A percentile compares a stretch with the other conserved stretches of the same genome.
Evolutionary conservation across 306 rosid genomes (phyloP).

Genomic region (Corylus americana): DNA sequence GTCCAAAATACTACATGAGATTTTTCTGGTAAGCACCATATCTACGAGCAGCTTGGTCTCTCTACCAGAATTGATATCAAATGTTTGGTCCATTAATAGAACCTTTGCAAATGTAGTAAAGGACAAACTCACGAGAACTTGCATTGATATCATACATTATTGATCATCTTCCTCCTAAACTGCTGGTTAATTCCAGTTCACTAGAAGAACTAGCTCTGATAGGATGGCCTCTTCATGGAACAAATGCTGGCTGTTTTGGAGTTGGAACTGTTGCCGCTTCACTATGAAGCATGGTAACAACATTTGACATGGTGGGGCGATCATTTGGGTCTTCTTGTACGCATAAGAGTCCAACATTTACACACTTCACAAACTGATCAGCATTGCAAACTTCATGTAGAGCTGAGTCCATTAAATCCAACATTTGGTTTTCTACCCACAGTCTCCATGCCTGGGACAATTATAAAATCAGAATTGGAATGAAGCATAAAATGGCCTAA

Average conservation of each 20-base stretch:
- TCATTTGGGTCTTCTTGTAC: slow-evolving; percentile 57
- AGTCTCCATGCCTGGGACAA: slow-evolving; percentile 47
- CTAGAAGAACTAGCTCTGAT: slow-evolving; percentile 42
- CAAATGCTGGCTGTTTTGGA: slow-evolving; percentile 48
- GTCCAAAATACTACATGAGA: too few species aligned
- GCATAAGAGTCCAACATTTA: slow-evolving; percentile 41
- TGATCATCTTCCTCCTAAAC: slow-evolving; percentile 33
- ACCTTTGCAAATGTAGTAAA: too few species aligned
- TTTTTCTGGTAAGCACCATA: too few species aligned
- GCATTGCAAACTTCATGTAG: slow-evolving; percentile 30
- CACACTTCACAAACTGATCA: slow-evolving; percentile 38
- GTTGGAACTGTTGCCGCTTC: slow-evolving; percentile 33
- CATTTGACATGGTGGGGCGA: slow-evolving; percentile 47
- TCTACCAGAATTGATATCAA: too few species aligned
- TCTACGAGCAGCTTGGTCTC: too few species aligned
- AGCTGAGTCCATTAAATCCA: slow-evolving; percentile 44
- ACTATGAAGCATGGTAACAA: slow-evolving; percentile 42
- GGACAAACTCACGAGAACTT: too few species aligned
- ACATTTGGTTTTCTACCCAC: slow-evolving; percentile 45
- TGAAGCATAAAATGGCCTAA: background rate
- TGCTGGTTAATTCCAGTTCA: slow-evolving; percentile 25
- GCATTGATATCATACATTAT: background rate
- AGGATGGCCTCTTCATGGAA: slow-evolving; percentile 10
- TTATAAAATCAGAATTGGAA: background rate
- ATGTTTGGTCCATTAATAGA: too few species aligned